Evolutionary conservation across 441 rosid species (phyloP), one percentile per base, ranked within the genome.

Genomic region (Pelargonium myrrhifolium): DNA sequence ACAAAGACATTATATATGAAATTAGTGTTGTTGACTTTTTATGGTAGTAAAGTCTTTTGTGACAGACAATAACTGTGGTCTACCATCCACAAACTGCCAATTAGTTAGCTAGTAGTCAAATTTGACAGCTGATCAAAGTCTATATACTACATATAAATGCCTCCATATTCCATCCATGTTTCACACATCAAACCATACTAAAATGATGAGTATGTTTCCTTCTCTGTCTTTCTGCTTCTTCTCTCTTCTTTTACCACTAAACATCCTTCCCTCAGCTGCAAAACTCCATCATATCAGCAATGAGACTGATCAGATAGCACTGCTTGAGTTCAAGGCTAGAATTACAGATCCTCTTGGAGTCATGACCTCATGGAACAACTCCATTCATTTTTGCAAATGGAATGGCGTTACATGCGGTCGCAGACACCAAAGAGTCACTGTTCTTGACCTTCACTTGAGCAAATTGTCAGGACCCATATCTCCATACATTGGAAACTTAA

Each of bases 401-500:
- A 0, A 47, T 6, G 77, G 77, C 0, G 31, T 69, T 40, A 15
- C 26, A 0, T 74, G 77, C 0, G 39, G 49, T 11, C 67, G 18
- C 0, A 12, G 31, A 15, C 71, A 75, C 49, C 65, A 6, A 20
- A 61, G 78, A 12, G 71, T 70, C 40, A 70, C 66, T 0, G 12
- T 28, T n/a, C 18, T 75, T 43, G 17, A 66, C 21, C 47, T 75
- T 21, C 6, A 0, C 6, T 63, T 55, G 12, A 64, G 8, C 1
- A 2, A 5, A 35, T 72, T 75, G 40, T 14, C n/a, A 0, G 74
- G 78, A 0, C 37, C 65, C 53, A 62, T 75, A 21, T 62, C 78
- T 21, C 61, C 74, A 10, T 39, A 66, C 65, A 70, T 74, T 0
- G 77, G 77, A 43, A 74, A 74, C 10, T 56, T 74, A 9, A 69